Evolutionary conservation across 495 filamentous ascomycete species (phyloP), one percentile per base, ranked within the genome.

Genomic region (Recurvomyces mirabilis): DNA sequence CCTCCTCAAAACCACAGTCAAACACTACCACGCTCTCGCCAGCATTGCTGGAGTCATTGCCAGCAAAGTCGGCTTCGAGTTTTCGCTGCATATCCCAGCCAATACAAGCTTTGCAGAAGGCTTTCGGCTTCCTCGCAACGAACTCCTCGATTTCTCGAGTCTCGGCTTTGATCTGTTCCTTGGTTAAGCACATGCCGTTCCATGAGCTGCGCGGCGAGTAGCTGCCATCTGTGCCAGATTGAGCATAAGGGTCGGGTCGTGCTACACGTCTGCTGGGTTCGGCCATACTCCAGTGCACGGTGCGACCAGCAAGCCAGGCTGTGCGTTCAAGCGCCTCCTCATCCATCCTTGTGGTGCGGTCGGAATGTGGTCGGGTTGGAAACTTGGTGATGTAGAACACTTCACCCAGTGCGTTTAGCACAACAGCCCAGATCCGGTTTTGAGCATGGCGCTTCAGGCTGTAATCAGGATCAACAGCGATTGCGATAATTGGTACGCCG

Each of bases 61-160:
- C 78, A 19, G 82, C 82, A 64, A 94, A 98, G 59, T 98, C 91
- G 6, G 94, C 83, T 56, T 87, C 79, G 15, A 96, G 61, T 37
- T 70, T 80, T 40, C 87, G 76, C 41, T 78, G 75, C 88, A 96
- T 96, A 52, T 94, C 82, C 91, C 93, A 96, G 3, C 82, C 80
- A 41, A 81, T 67, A 61, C 84, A 95, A 6, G 76, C 65, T 53
- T 80, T 83, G 19, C 73, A 78, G 63, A 88, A 95, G 50, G 87
- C 74, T 28, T 75, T 72, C 13, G 87, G 89, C 54, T 73, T 85
- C 56, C 80, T 78, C 5, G 66, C 66, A 17, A 87, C 63, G 53
- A 81, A 95, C 30, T 68, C 73, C 54, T 93, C 81, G 39, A 93
- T 86, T 65, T 89, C 84, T 43, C 70, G 67, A 0, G 86, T 87